Evolutionary conservation across 495 filamentous ascomycete genomes (phyloP), one percentile per base, ranked within the genome.

Genomic region (Neurospora cerealis): DNA sequence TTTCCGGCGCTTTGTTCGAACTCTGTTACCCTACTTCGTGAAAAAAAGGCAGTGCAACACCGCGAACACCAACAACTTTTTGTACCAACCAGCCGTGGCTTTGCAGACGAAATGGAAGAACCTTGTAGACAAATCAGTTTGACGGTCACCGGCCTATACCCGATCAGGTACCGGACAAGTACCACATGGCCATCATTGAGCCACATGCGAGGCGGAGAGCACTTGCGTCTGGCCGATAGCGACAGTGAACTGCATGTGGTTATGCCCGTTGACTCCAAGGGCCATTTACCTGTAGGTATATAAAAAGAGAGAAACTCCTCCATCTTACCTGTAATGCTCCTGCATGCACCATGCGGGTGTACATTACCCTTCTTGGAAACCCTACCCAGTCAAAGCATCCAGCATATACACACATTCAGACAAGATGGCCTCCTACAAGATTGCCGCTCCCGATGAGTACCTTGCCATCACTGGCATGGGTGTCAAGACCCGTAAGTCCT

Each of bases 391-490:
- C 54, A 9, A 32, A 8, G 24, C 7, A 71, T 36, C 13, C 21
- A 66, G 37, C 69, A 41, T 7, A 62, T 44, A 72, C 40, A 69
- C 40, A 42, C 15, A 60, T 60, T 34, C 69, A 41, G 70, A 72
- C 81, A 83, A 70, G 39, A 84, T 83, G 82, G 79, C 78, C 75
- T 81, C 80, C 54, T 86, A 83, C 82, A 85, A 81, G 74, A 79
- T 85, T 54, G 83, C 83, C 32, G 81, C 83, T 70, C 85, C 86
- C 74, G 80, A 88, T 80, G 83, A 87, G 77, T 94, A 94, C 84
- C 90, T 95, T 80, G 91, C 92, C 86, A 88, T 95, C 76, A 95
- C 93, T 70, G 93, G 93, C 82, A 90, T 89, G 78, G 88, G 90
- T 72, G 87, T 96, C 73, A 83, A 87, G 11, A 89, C 86, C 40